Evolutionary conservation across 2,329 filamentous ascomycete genomes (phyloP), one percentile per base, ranked within the genome.

Genomic region (Colletotrichum navitas): DNA sequence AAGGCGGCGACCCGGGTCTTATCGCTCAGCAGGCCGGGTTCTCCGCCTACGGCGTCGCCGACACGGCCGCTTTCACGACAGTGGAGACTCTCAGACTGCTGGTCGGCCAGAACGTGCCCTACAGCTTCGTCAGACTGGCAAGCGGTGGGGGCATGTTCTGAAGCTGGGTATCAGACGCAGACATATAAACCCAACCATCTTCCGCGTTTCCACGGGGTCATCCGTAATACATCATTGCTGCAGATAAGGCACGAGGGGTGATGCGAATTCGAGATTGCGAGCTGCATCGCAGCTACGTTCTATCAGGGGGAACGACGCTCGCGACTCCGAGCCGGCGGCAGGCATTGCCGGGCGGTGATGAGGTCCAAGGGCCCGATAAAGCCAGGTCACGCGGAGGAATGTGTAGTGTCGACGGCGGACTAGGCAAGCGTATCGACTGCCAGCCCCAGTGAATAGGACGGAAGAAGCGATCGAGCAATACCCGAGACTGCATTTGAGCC

Each of bases 51-150:
- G 92, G 92, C 1, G 89, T 92, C 24, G 92, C 91, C 32, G 93
- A 97, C 80, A 92, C 94, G 41, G 92, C 91, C 68, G 93, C 93
- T 0, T 96, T 94, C 83, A 95, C 93, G 29, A 95, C 93, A 2
- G 93, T 95, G 6, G 93, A 96, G 82, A 95, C 91, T 60, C 82
- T 96, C 66, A 86, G 93, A 75, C 80, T 95, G 71, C 85, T 97
- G 32, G 92, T 95, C 14, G 94, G 94, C 12, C 93, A 96, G 82
- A 96, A 96, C 79, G 93, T 96, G 68, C 93, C 92, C 7, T 95
- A 94, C 81, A 94, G 93, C 81, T 97, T 97, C 83, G 94, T 96
- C 52, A 87, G 93, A 60, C 84, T 96, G 78, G 93, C 93, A 2
- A 86, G 86, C 60, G 87, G 87, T 2, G 81, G 85, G 29, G 83